Conservation (phyloP, 345 rosid species). For the Ceriops zippeliana region DNA sequence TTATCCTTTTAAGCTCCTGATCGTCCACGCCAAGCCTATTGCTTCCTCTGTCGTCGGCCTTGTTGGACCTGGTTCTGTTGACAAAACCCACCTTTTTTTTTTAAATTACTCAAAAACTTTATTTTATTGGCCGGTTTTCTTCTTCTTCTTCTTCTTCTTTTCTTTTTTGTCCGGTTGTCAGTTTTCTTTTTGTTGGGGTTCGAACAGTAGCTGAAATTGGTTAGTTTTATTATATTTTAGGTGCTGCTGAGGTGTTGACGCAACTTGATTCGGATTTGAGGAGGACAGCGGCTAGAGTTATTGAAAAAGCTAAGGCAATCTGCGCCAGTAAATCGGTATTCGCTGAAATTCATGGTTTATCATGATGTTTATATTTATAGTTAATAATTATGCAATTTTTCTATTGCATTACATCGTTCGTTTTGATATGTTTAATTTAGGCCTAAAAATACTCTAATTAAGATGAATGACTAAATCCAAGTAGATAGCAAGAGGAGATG, state of each 20-base stretch:
- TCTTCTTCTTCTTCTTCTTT: no score
- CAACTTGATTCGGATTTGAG: conserved; percentile 71
- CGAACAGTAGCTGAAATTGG: background rate
- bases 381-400: background rate
- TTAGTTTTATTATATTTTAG: conserved; percentile 24
- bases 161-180: background rate
- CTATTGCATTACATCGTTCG: background rate
- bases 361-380: background rate
- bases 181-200: background rate
- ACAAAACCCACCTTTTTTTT: no score
- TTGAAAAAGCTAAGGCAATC: conserved; percentile 59
- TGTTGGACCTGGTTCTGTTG: conserved; percentile 68
- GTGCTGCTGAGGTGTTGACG: conserved; percentile 70
- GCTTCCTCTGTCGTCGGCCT: conserved; percentile 55
- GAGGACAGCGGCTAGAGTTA: conserved; percentile 59
- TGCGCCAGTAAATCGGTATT: conserved; percentile 59
- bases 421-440: background rate
- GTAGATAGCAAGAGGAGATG: no score
- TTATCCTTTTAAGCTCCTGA: conserved; percentile 65
- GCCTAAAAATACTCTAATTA: no score
- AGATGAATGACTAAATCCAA: no score
- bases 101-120: background rate
- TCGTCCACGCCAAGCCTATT: conserved; percentile 81
- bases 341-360: background rate
- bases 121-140: background rate